Percentiles rank a stretch among this genome's conserved stretches.
Evolutionary conservation across 306 rosid species (phyloP).

Genomic region (Trifolium dubium): DNA sequence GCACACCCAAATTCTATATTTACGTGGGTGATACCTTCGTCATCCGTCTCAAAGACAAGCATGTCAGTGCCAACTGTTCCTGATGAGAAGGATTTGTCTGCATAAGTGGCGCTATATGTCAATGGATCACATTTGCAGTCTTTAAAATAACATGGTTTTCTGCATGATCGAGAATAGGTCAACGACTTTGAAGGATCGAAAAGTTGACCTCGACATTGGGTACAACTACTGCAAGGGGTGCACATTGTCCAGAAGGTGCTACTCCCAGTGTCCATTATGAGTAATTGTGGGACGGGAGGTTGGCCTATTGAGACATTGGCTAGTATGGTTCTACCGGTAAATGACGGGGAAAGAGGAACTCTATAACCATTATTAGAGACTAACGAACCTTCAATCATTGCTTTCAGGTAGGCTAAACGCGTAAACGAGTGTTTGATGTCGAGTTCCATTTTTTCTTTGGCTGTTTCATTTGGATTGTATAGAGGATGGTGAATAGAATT

Average conservation of each 20-base stretch:
- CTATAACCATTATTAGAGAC: background rate
- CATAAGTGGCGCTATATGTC: conserved; percentile 1
- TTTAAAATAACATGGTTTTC: background rate
- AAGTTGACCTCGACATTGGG: conserved; percentile 5
- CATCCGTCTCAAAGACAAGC: conserved; percentile 44
- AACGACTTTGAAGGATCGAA: conserved; percentile 52
- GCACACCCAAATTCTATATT: conserved; percentile 46
- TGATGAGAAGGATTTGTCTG: conserved; percentile 16
- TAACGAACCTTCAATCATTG: conserved; percentile 34
- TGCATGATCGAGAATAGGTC: conserved; percentile 41
- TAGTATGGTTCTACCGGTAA: background rate
- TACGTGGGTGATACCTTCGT: conserved; percentile 41
- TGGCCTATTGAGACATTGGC: conserved; percentile 58
- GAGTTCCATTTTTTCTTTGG: conserved; percentile 36
- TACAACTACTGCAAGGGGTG: conserved; percentile 53
- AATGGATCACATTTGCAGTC: conserved; percentile 24
- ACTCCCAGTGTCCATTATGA: conserved; percentile 51
- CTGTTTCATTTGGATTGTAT: conserved; percentile 40
- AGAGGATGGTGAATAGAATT: conserved; percentile 42
- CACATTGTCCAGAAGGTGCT: conserved; percentile 52
- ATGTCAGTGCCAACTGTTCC: conserved; percentile 43
- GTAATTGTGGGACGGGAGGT: conserved; percentile 54
- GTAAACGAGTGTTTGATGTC: conserved; percentile 38
- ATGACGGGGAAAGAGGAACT: conserved; percentile 15
- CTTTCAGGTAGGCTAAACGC: conserved; percentile 43